Evolutionary conservation across 441 rosid species (phyloP), one percentile per base, ranked within the genome.

Genomic region (Gossypium schwendimanii): DNA sequence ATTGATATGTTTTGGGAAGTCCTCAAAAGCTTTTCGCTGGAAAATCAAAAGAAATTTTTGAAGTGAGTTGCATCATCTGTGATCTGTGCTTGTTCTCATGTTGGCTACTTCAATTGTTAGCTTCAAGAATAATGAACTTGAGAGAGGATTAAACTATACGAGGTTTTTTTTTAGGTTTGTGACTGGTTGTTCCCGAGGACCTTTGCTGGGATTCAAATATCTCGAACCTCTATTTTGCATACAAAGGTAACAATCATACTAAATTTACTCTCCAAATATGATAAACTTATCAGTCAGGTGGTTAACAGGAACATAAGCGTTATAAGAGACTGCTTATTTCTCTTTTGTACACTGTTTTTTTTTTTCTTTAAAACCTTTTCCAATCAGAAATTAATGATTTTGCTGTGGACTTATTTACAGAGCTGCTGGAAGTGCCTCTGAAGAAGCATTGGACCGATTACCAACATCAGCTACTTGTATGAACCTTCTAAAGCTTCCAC

Each of bases 401-500:
- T 53, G n/a, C 41, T 54, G 14, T 49, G 3, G 17, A 21, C 60
- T 15, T 49, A 62, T 72, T 57, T 60, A 11, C 78, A 94, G 98
- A 82, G 94, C 98, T 76, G 92, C 84, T 10, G 97, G 97, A 50
- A 85, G 73, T 76, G 89, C 90, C 26, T 78, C 93, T 61, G 95
- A 91, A 49, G 99, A 91, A 80, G 86, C 89, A 60, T 85, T 93
- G 69, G 97, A 93, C 63, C 89, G 98, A 57, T 84, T 95, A 76
- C 98, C 99, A 0, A 95, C 99, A 39, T 79, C 98, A 50, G 99
- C 98, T 65, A 95, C 98, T 74, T 95, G 99, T 76, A 93, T 93
- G 98, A 95, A 95, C 84, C 96, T 93, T 83, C 89, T 95, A 26
- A 95, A 93, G 88, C 99, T 95, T 86, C 99, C 99, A 5, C 97